These are phyloP conservation scores for Candida awuae DNA, from an alignment of 805 yeast genomes.

Conservation along the genomic window DNA sequence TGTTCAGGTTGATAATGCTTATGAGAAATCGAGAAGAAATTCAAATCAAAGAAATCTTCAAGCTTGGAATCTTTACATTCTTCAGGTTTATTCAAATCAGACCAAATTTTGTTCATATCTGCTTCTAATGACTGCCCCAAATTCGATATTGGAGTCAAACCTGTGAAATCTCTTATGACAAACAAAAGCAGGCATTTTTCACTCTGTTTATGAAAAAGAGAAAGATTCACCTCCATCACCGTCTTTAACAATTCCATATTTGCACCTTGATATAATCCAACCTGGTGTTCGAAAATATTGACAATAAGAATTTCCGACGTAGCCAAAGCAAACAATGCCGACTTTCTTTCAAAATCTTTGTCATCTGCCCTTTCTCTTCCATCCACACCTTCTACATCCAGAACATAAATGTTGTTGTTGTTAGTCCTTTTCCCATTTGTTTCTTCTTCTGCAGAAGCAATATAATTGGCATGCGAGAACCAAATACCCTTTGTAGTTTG, in stretches of 20 bases:
- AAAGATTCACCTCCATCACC: constrained; percentile 89
- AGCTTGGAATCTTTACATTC: constrained; percentile 48
- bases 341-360: constrained; percentile 95
- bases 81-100: constrained; percentile 61
- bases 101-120: constrained; percentile 78
- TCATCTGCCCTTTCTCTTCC: constrained; percentile 98
- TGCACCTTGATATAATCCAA: constrained; percentile 95
- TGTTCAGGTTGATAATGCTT: constrained; percentile 72
- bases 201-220: constrained; percentile 64
- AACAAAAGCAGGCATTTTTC: constrained; percentile 61
- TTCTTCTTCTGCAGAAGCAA: constrained; percentile 21
- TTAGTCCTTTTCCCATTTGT: constrained; percentile 11
- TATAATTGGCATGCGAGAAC: constrained; percentile 51
- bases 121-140: constrained; percentile 58
- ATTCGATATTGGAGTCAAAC: constrained; percentile 72
- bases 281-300: constrained; percentile 95
- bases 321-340: constrained; percentile 89
- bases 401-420: constrained; percentile 48
- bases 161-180: constrained; percentile 89
- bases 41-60: constrained; percentile 75
- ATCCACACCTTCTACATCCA: constrained; percentile 99
- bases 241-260: constrained; percentile 93
- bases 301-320: constrained; percentile 86
- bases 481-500: constrained; percentile 88
- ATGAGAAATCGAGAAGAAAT: constrained; percentile 77